phyloP scores from a whole-genome alignment of 2,329 filamentous ascomycete species.

The Beauveria bassiana region DNA sequence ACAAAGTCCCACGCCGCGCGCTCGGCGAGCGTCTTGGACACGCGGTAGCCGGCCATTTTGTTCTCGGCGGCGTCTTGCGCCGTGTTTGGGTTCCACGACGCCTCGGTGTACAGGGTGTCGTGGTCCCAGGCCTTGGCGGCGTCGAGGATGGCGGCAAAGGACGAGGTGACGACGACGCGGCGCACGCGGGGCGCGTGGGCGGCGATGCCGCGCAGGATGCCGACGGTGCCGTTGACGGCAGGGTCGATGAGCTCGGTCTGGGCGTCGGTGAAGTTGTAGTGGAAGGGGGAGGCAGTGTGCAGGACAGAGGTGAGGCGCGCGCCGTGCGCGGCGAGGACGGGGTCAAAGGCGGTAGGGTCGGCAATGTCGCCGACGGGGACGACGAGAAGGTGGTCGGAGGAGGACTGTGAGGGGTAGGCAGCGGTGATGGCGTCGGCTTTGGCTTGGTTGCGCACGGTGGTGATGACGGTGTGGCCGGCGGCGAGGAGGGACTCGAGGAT shows the following conservation, averaged over 20 bases:
- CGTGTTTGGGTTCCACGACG: slow-evolving; percentile 46
- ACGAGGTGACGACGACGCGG: slow-evolving; percentile 39
- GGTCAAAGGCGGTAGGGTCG: slow-evolving; percentile 63
- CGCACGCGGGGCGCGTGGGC: slow-evolving; percentile 52
- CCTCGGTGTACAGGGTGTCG: slow-evolving; percentile 35
- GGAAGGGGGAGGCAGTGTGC: slow-evolving; percentile 55
- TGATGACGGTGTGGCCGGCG: slow-evolving; percentile 43
- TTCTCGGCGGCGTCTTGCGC: slow-evolving; percentile 34
- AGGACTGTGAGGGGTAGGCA: slow-evolving; percentile 31
- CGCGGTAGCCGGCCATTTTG: slow-evolving; percentile 41
- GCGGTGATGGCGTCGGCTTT: slow-evolving; percentile 45
- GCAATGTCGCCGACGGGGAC: slow-evolving; percentile 73
- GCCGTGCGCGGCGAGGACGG: slow-evolving; percentile 43
- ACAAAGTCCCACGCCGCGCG: slow-evolving; percentile 47
- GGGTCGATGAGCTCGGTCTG: slow-evolving; percentile 49
- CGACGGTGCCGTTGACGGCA: slow-evolving; percentile 53
- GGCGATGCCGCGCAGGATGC: slow-evolving; percentile 64
- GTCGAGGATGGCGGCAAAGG: slow-evolving; percentile 45
- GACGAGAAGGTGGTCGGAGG: slow-evolving; percentile 31
- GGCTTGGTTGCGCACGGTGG: slow-evolving; percentile 46
- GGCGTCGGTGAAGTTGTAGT: slow-evolving; percentile 44
- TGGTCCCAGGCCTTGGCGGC: slow-evolving; percentile 30
- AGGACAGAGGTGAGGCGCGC: slow-evolving; percentile 47
- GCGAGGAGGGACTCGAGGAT: slow-evolving; percentile 46
- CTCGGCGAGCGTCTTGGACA: slow-evolving; percentile 48